Evolutionary conservation across 2,329 filamentous ascomycete genomes (phyloP), one percentile per base, ranked within the genome.

Genomic region (Botrytis squamosa): DNA sequence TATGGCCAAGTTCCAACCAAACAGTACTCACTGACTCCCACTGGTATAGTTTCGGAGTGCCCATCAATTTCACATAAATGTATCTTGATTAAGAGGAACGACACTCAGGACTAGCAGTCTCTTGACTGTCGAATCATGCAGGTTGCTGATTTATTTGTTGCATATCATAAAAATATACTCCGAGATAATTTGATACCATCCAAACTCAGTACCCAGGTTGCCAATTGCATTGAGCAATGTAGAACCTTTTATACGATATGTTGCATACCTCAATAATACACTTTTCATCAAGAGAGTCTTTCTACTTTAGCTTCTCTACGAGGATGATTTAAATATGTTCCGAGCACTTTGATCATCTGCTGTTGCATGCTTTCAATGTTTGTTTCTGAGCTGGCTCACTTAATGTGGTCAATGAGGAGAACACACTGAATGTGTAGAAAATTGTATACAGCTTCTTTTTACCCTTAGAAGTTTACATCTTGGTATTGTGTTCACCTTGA

Each of bases 401-500:
- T 16, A 29, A 29, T 3, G 6, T 4, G 2, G 14, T 2, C 3
- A 18, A 18, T 29, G 3, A 29, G 14, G 3, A 29, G 2, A 55
- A 18, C 14, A 55, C 0, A 29, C 0, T 18, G 14, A 55, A 3
- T n/a, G 2, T n/a, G 14, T 18, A 55, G 9, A 29, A 29, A 16
- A 18, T 29, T 8, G 3, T 29, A 55, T 29, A 29, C n/a, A 7
- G 6, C n/a, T 55, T 55, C n/a, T 29, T 55, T 55, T 0, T 18
- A 1, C 0, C 6, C 14, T 29, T n/a, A 9, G 25, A 29, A 9
- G 1, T 29, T 29, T 9, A 16, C 0, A 18, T 55, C n/a, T 29
- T 10, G 52, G 5, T 55, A 14, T 29, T 18, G 5, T 55, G 3
- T 18, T 55, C 1, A 18, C 14, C 7, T 18, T 29, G 14, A 29